Base-by-base conservation (phyloP, 169 alveolate genomes). In the Plasmodium vivax region DNA sequence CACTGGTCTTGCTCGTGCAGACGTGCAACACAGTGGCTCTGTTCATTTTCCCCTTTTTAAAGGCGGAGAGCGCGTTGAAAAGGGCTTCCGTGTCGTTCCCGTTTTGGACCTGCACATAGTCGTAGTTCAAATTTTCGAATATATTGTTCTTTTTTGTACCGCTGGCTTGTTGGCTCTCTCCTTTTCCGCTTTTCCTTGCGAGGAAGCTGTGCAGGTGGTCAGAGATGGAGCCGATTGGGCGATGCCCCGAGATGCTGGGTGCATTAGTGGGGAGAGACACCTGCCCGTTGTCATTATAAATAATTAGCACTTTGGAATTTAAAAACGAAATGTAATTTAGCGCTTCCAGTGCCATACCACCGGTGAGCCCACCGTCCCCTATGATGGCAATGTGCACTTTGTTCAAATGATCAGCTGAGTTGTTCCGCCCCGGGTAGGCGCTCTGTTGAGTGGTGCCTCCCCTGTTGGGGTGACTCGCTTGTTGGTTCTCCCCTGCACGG, bases 261-360 rank as follows among this genome's bases (percentile, higher is more conserved):
- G 95, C 82, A 56, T 96, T 98, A 7, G 98, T 97, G 14, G 98
- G 98, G 38, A 97, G 96, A 9, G 98, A 97, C 45, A 95, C 96
- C 80, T 97, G 98, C 38, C 96, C 98, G 84, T 98, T 98, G 93
- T 98, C 99, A 84, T 98, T 98, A 80, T 97, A 96, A 51, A 98
- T 96, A 16, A 98, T 96, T 82, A 98, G 83, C 58, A 98, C 83
- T 68, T 97, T 97, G 27, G 98, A 95, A 81, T 97, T 96, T 92
- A 98, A 74, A 83, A 88, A 93, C 9, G 97, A 96, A 32, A 96
- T 93, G 80, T 96, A 96, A 88, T 97, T 97, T 79, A 98, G 88
- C 0, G 98, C 98, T 93, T 98, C 99, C 85, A 96, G 94, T 19
- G 99, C 98, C 98, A 97, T 96, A 7, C 99, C 99, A 9, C 98